Base-by-base conservation (phyloP, 2,329 filamentous ascomycete species). In the Metarhizium guizhouense region DNA sequence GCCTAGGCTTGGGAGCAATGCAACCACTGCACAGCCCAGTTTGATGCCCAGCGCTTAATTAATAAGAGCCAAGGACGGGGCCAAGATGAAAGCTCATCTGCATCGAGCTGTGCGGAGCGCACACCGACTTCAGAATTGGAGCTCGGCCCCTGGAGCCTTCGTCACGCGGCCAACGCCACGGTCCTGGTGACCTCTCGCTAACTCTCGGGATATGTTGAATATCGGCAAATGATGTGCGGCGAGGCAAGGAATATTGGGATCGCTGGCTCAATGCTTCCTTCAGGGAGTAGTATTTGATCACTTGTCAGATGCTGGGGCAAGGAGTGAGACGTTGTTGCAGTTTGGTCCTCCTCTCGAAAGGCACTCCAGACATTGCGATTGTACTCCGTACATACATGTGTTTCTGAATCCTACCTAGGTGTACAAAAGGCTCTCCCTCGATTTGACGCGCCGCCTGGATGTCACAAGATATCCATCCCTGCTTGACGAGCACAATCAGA, bases 151-250 rank as follows among this genome's bases (percentile, higher is more conserved):
- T 16, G 51, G 42, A 32, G n/a, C 20, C 36, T n/a, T 45, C 34
- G 29, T 52, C 51, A 52, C 51, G 51, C 18, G 51, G 38, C 25
- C 51, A 32, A 30, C 51, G 51, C 51, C 51, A 52, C 38, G 20
- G 40, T 13, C 25, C 20, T 29, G 45, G 45, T n/a, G 11, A 18
- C 25, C 8, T 48, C 45, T 32, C 25, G 25, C 25, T 6, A 29
- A 13, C 45, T 1, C 25, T 30, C 14, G 45, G 25, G 16, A 48
- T 45, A 14, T 14, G 13, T 42, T 42, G 14, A 18, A 42, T 42
- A 11, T 11, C 14, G 49, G 11, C 32, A 51, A 38, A 29, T 40
- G 38, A 16, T 11, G 13, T 40, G 13, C 38, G 38, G 38, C 38
- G 1, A 40, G 38, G 13, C 38, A 40, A 16, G n/a, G 18, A 45